Base-by-base conservation (phyloP, 2,329 filamentous ascomycete genomes). In the Microsporum ferrugineum region DNA sequence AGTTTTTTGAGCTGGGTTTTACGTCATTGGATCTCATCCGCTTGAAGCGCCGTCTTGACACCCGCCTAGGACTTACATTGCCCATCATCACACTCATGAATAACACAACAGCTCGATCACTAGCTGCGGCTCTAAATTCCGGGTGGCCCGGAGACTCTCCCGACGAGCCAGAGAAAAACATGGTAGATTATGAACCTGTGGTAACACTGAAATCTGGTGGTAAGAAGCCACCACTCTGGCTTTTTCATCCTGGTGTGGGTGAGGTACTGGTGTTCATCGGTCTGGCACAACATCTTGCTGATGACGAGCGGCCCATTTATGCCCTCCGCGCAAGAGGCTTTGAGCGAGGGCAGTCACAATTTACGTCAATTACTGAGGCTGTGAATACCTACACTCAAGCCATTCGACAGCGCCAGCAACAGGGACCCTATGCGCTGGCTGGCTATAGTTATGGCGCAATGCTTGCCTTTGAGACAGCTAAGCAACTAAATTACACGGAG, bases 361-460 rank as follows among this genome's bases (percentile, higher is more conserved):
- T 80, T 67, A 58, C 47, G 0, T 65, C 57, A 36, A 70, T 82
- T 17, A 59, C 65, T 0, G 78, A 82, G 51, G 66, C 71, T 0
- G 68, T 79, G 1, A 61, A 65, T 1, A 73, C 68, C 0, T 83
- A 82, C 66, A 63, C 69, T 7, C 41, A 59, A 0, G 72, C 74
- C 0, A 76, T 83, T 41, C 72, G 72, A n/a, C 29, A 60, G 2
- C 62, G 61, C 0, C 80, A 83, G 61, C 79, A 80, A 0, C 12
- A 68, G 0, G 80, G 81, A 0, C 80, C 80, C 0, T 83, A 83
- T 63, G 77, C 77, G 0, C 66, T 83, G 0, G 77, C 77, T 0
- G 80, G 81, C 0, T 83, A 82, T 65, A 77, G 72, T 3, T 82
- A 77, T 65, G 80, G 81, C 1, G 64, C 71, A 0, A 80, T 80